These are phyloP conservation scores for Leccinum pellstonianum DNA, from an alignment of 768 basidiomycete genomes.

Conservation along the genomic window DNA sequence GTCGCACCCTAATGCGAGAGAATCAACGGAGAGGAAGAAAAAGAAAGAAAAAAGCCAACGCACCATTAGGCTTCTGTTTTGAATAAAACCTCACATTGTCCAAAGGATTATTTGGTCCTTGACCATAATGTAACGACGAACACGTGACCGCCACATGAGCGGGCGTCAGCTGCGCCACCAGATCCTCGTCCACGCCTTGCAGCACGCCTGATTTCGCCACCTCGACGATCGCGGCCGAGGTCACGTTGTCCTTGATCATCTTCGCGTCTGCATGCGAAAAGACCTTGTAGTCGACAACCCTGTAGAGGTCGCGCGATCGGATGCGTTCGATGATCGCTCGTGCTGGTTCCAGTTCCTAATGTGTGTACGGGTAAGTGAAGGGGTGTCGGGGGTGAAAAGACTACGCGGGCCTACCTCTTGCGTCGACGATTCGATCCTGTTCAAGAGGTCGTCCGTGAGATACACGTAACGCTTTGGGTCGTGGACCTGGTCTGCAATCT, in stretches of 20 bases:
- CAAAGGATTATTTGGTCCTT: conserved; percentile 67
- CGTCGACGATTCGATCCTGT: conserved; percentile 53
- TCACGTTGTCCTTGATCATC: conserved; percentile 32
- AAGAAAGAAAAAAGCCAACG: conserved; percentile 11
- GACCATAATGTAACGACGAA: conserved; percentile 73
- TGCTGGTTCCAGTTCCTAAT: conserved; percentile 57
- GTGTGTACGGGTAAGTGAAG: no score
- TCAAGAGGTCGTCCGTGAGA: conserved; percentile 69
- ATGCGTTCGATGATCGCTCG: conserved; percentile 64
- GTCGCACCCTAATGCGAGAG: conserved; percentile 38
- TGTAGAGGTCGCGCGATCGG: conserved; percentile 63
- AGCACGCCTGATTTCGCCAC: conserved; percentile 35
- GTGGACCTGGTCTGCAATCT: conserved; percentile 55
- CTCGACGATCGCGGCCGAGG: conserved; percentile 43
- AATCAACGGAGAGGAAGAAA: not conserved
- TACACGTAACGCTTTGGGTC: conserved; percentile 59
- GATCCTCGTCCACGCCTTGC: conserved; percentile 25
- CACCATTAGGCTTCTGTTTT: conserved; percentile 60
- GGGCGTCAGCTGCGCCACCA: conserved; percentile 37
- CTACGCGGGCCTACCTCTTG: conserved; percentile 22
- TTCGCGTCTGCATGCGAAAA: conserved; percentile 36
- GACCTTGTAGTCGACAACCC: conserved; percentile 63
- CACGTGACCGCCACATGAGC: conserved; percentile 65
- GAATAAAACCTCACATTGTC: conserved; percentile 72
- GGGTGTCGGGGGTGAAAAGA: no score